Conservation (phyloP, 2,329 filamentous ascomycete species). For the Cladophialophora carrionii region DNA sequence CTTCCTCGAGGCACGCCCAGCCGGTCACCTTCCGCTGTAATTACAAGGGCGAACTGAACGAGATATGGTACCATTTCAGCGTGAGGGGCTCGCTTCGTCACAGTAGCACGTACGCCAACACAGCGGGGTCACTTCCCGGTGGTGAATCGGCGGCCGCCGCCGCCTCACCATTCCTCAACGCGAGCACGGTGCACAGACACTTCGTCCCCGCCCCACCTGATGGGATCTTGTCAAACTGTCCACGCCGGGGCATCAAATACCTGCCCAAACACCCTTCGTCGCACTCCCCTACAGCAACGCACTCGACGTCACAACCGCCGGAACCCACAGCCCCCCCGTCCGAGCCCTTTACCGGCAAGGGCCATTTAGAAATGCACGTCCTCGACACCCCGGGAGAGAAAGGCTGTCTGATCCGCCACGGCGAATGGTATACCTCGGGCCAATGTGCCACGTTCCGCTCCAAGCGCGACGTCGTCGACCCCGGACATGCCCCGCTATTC, state of each 20-base stretch:
- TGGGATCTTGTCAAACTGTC: conserved; percentile 65
- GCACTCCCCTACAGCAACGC: conserved; percentile 24
- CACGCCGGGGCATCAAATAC: conserved; percentile 66
- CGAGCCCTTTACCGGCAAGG: conserved; percentile 60
- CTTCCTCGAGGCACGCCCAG: conserved; percentile 57
- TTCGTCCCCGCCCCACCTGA: conserved; percentile 45
- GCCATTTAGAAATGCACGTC: conserved; percentile 59
- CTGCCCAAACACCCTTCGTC: conserved; percentile 57
- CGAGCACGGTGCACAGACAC: conserved; percentile 56
- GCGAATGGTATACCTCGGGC: conserved; percentile 69
- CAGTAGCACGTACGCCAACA: background rate
- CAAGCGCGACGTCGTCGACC: conserved; percentile 43
- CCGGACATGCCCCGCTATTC: conserved; percentile 49
- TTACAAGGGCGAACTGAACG: conserved; percentile 52
- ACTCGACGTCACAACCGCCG: conserved; percentile 31
- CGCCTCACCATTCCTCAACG: conserved; percentile 45
- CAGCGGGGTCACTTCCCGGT: background rate
- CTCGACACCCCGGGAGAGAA: conserved; percentile 42
- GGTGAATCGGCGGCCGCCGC: background rate
- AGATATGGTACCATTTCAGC: conserved; percentile 68
- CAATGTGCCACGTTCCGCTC: conserved; percentile 70
- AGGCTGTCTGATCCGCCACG: conserved; percentile 69
- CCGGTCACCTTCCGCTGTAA: conserved; percentile 65
- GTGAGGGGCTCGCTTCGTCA: conserved; percentile 52
- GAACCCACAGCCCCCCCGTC: conserved; percentile 39